Evolutionary conservation across 768 basidiomycete species (phyloP), one percentile per base, ranked within the genome.

Genomic region (Boletus vermiculosoides): DNA sequence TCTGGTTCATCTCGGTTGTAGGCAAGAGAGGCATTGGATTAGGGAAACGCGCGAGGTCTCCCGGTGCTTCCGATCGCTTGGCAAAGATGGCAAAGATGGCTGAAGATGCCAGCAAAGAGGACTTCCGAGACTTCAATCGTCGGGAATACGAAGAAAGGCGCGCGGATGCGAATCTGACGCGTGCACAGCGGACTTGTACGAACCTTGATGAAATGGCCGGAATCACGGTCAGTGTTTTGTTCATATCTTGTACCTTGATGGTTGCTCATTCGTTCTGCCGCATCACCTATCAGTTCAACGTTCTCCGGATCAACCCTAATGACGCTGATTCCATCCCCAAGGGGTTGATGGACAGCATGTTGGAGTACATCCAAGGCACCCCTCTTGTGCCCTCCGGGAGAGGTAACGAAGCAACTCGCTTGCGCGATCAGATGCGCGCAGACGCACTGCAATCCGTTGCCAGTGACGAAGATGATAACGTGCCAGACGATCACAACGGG

Each of bases 11-110:
- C 41, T 56, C 18, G 50, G 62, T 63, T 40, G 16, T 66, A 94
- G 92, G 92, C 28, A 90, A 83, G 73, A 84, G 80, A 61, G 92
- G 92, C 20, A 90, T 91, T 50, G 89, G 89, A 25, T 61, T 78
- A 20, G 84, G 73, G 40, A 90, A 92, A 64, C 87, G 91, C 13
- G 73, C 86, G 3, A 76, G 78, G 30, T 89, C 90, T 0, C 87
- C 90, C 22, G 76, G 76, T 36, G 75, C 83, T 13, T 74, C 82
- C 10, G 86, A 87, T 55, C 80, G 88, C 44, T 72, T 85, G 47
- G 85, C 83, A 11, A 91, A 92, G 74, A 85, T 89, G 79, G 86
- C 85, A 0, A 87, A 76, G 69, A 77, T 80, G 70, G 75, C 80
- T 11, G 86, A 89, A 60, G 72, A 60, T 5, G 74, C 77, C 52